A percentile compares a stretch with the other conserved stretches of the same genome.
Evolutionary conservation across 2,329 filamentous ascomycete genomes (phyloP).

Genomic region (Microcyclosporella mali): DNA sequence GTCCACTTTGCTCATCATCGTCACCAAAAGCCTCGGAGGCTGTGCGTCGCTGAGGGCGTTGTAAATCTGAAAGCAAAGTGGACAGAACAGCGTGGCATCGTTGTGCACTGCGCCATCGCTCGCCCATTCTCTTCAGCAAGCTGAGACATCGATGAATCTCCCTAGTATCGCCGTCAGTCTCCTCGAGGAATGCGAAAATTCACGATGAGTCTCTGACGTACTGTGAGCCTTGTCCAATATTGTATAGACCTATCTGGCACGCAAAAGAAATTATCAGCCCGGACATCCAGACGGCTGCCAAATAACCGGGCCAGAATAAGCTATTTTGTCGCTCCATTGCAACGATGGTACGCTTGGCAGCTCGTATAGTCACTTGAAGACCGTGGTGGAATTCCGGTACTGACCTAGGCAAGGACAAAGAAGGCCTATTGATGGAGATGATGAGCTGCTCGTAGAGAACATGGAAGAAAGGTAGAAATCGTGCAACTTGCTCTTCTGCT

Average conservation of each 20-base stretch:
- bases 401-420: constrained; percentile 30
- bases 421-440: constrained; percentile 33
- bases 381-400: constrained; percentile 28
- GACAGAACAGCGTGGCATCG: constrained; percentile 19
- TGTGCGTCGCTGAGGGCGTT: constrained; percentile 9
- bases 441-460: constrained; percentile 32
- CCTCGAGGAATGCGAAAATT: not conserved
- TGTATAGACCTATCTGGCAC: constrained; percentile 28
- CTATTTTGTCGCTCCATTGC: constrained; percentile 18
- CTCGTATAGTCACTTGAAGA: constrained; percentile 29
- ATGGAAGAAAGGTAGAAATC: constrained; percentile 26
- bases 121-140: constrained; percentile 16
- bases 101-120: constrained; percentile 16
- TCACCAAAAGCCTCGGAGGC: constrained; percentile 10
- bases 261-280: constrained; percentile 35
- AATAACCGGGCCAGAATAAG: constrained; percentile 32
- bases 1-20: not conserved
- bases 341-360: constrained; percentile 28
- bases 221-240: constrained; percentile 20
- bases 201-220: constrained; percentile 5
- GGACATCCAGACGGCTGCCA: constrained; percentile 36
- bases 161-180: not conserved
- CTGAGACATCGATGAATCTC: constrained; percentile 19
- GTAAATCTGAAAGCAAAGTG: constrained; percentile 15
- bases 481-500: constrained; percentile 16